Base-by-base conservation (phyloP, 495 filamentous ascomycete genomes). In the Alectoria sarmentosa region DNA sequence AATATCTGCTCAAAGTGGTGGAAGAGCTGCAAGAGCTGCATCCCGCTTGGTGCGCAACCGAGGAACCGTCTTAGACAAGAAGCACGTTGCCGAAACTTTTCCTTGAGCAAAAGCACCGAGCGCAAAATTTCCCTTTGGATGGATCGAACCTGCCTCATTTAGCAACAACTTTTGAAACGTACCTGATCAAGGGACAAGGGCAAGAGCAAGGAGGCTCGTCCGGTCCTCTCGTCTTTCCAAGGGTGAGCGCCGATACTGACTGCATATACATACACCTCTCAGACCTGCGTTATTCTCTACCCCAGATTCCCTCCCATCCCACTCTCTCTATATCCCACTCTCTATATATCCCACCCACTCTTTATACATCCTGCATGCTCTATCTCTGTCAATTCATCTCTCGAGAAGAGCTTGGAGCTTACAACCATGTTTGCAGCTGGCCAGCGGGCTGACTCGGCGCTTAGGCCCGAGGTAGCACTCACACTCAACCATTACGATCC, bases 31-130 rank as follows among this genome's bases (percentile, higher is more conserved):
- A 63, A 41, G 61, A 52, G 61, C 38, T 63, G 61, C 28, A 10
- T 56, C 48, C 37, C 41, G 48, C 37, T 63, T 63, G 48, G 61
- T 58, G 42, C 63, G 63, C 63, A 65, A 65, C 54, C n/a, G 42
- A 56, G 63, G 56, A 65, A 65, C 54, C n/a, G 56, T 60, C 41
- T 60, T 26, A 65, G 55, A 65, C 63, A 60, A 32, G 32, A 65
- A 49, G 56, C 57, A 65, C 46, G 63, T 65, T 57, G n/a, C 63
- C 56, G 63, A 59, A 41, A 49, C 32, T 30, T 37, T 26, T 42
- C 39, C 19, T 28, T 15, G 32, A 13, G 19, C 52, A 55, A 55
- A 10, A 34, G 52, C 52, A 55, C 52, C 52, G 52, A 60, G 41
- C 58, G 41, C 28, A 28, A 32, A 44, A 19, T 19, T 63, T 32